Conservation (phyloP, 2,329 filamentous ascomycete genomes). For the Ascochyta lentis region DNA sequence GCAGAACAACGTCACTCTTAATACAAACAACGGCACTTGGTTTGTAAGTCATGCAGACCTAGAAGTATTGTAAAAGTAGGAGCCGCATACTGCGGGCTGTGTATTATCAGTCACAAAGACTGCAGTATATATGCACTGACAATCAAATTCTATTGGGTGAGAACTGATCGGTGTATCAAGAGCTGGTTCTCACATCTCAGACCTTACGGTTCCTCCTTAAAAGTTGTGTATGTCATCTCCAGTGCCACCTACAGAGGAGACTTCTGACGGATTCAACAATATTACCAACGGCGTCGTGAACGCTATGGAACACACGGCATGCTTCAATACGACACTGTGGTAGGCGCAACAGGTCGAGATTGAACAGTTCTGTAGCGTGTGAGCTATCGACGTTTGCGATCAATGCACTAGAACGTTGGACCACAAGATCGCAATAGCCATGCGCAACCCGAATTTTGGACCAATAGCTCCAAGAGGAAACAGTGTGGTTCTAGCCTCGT, state of each 20-base stretch:
- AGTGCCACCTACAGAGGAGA: not conserved
- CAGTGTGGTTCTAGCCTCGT: not conserved
- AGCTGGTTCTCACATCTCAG: not conserved
- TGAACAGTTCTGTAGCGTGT: not conserved
- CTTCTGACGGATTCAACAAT: too few species aligned
- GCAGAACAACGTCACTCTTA: conserved; percentile 45
- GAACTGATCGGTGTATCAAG: not conserved
- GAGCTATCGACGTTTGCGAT: not conserved
- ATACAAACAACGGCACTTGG: conserved; percentile 44
- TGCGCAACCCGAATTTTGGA: not conserved
- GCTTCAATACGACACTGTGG: not conserved
- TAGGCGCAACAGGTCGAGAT: not conserved
- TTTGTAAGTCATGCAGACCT: conserved; percentile 40
- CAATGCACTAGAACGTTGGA: not conserved
- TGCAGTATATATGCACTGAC: not conserved
- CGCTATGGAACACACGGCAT: not conserved
- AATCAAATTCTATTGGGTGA: too few species aligned
- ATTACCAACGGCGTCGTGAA: not conserved
- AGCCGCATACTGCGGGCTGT: not conserved
- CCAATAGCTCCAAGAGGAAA: not conserved
- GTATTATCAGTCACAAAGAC: not conserved
- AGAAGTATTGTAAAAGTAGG: conserved; percentile 28
- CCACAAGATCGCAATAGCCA: not conserved
- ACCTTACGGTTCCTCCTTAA: not conserved
- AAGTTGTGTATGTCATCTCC: not conserved